Base-by-base conservation (phyloP, 352 stramenopile species). In the Globisporangium spinosum region DNA sequence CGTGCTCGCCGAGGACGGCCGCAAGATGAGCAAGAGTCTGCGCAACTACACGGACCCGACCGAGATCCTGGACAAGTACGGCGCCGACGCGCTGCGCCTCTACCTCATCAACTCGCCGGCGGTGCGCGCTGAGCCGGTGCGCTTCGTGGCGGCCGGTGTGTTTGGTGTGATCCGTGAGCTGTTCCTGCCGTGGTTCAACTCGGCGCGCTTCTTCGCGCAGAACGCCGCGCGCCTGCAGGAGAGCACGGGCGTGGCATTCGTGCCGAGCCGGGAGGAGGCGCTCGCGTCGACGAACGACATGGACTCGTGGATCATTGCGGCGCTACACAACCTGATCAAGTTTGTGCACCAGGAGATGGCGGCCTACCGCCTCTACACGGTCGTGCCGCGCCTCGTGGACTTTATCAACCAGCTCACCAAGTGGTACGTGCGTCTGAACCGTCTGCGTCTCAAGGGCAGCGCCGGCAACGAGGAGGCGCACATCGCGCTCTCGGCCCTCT, bases 101-200 rank as follows among this genome's bases (percentile, higher is more conserved):
- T 99, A 99, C 84, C 89, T 99, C 60, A 99, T 99, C 83, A 99
- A 99, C 83, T 99, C 97, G 62, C 98, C 98, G 3, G 97, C 99
- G n/a, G 98, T 99, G 64, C 96, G 98, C 56, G 98, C 97, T 12
- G 98, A 99, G 78, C 93, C 97, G 25, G 77, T 99, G 1, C 98
- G 98, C 62, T 99, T 99, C 79, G 85, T 98, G 70, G 91, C 99
- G 57, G 72, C 82, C 12, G 98, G 98, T 62, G 98, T 99, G 13
- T 81, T 98, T 68, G 91, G 96, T 64, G 97, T 99, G 34, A 94
- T 99, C 68, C 98, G 98, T 70, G 97, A 99, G 62, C 92, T 99
- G 25, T 98, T 99, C 76, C 81, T 99, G 40, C 98, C 98, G 38
- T 99, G 98, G 91, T 99, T 98, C 82, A 99, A 99, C 85, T 97